Evolutionary conservation across 176 grass and related monocot species (phyloP).

Genomic region (Guadua angustifolia): DNA sequence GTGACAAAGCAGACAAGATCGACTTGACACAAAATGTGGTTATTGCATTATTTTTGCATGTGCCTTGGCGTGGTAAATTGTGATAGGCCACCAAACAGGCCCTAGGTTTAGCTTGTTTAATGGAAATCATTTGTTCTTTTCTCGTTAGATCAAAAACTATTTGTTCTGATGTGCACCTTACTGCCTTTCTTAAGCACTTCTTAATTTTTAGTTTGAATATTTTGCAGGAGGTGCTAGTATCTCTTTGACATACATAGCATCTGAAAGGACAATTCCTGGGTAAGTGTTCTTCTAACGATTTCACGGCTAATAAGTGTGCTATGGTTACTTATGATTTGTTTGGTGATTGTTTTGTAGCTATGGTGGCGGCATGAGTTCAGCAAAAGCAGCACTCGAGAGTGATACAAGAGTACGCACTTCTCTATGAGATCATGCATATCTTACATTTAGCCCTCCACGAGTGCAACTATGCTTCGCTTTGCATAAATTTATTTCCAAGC

Average conservation of each 20-base stretch:
- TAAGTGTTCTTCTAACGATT: constrained; percentile 40
- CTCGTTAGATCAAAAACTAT: not conserved
- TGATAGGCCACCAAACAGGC: not conserved
- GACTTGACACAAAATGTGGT: not conserved
- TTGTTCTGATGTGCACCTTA: not conserved
- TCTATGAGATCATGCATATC: not conserved
- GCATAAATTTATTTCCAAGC: constrained; percentile 16
- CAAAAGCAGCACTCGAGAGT: constrained; percentile 89
- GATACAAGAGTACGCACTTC: constrained; percentile 70
- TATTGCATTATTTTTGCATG: not conserved
- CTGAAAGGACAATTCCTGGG: constrained; percentile 83
- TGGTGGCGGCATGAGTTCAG: constrained; percentile 90
- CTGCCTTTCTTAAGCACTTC: not conserved
- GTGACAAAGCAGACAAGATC: not conserved
- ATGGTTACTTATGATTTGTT: constrained; percentile 30
- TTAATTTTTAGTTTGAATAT: not conserved
- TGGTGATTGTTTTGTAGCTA: constrained; percentile 55
- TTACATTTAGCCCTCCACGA: not conserved
- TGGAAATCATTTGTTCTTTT: not conserved
- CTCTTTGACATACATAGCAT: constrained; percentile 80
- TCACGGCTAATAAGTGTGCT: not conserved
- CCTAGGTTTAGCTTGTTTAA: not conserved
- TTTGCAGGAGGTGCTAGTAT: constrained; percentile 69
- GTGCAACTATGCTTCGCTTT: not conserved
- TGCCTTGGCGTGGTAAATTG: not conserved